A percentile compares a stretch with the other conserved stretches of the same genome.
phyloP scores from a whole-genome alignment of 139 green algal species.

The Astrephomene gubernaculifera region DNA sequence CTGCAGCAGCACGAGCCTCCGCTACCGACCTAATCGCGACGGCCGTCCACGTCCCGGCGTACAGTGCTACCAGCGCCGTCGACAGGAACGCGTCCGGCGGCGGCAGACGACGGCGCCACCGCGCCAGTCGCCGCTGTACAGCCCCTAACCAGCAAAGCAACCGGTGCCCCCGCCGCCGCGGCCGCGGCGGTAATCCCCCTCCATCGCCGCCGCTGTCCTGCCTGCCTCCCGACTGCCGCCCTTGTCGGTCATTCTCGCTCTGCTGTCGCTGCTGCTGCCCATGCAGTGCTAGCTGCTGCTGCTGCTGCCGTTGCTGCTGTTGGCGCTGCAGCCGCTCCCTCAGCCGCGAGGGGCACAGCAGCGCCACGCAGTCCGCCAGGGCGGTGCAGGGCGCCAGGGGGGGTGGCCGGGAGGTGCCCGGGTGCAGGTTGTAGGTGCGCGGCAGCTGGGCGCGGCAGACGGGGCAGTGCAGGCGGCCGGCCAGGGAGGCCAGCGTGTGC shows the following conservation, averaged over 20 bases:
- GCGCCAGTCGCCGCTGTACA: neutral
- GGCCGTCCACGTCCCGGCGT: neutral
- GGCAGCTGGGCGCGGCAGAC: slow-evolving; percentile 25
- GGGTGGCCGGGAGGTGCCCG: neutral
- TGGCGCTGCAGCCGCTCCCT: neutral
- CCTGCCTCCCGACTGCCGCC: neutral
- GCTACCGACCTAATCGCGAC: neutral
- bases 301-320: neutral
- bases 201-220: neutral
- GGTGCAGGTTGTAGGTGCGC: neutral
- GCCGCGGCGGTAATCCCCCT: neutral
- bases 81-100: neutral
- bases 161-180: neutral
- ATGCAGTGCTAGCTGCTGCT: neutral
- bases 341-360: slow-evolving; percentile 3
- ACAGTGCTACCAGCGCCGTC: neutral
- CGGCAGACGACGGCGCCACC: neutral
- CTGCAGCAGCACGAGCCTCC: neutral
- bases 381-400: slow-evolving; percentile 7
- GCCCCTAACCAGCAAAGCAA: neutral
- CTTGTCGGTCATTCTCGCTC: neutral
- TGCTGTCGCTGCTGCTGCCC: neutral
- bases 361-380: neutral
- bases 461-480: slow-evolving; percentile 26
- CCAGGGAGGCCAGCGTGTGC: neutral